Evolutionary conservation across 805 yeast species (phyloP), one percentile per base, ranked within the genome.

Genomic region (Candida schatavii): DNA sequence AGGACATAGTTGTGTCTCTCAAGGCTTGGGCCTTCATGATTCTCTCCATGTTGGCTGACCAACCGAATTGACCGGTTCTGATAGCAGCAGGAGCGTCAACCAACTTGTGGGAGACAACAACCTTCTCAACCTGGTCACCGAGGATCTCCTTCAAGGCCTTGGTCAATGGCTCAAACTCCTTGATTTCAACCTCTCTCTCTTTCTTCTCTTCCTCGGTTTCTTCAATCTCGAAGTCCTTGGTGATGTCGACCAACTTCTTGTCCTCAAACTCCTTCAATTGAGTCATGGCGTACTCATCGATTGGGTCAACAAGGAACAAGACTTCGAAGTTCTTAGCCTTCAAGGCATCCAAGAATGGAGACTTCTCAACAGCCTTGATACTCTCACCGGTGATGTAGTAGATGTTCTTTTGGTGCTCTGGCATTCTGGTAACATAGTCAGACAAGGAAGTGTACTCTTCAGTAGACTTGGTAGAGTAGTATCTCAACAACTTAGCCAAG

Each of bases 41-140:
- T 85, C 99, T 91, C 81, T 93, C 99, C 99, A 93, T 93, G 81
- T 93, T 93, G 64, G 99, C 99, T 56, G 99, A 93, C 99, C 99
- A 93, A 71, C 99, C 99, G 72, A 93, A 93, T 79, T 93, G 98
- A 57, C 97, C 98, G 57, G 99, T 93, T 83, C 99, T 89, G 70
- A 93, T 93, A 59, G 99, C 99, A 70, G 99, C 99, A 72, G 99
- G 99, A 45, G 98, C 90, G 65, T 90, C 97, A 60, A 90, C 88
- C 66, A 93, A 82, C 76, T 88, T 89, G 78, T 91, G 95, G 53
- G 98, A 89, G 53, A 93, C 97, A 66, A 90, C 89, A 73, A 95
- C 99, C 81, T 93, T 93, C 80, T 93, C 99, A 62, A 93, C 98
- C 77, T 88, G 91, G 62, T 93, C 99, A 66, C 98, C 99, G 62